Evolutionary conservation across 106 monocot genomes (phyloP).

Genomic region (Apostasia shenzhenica): DNA sequence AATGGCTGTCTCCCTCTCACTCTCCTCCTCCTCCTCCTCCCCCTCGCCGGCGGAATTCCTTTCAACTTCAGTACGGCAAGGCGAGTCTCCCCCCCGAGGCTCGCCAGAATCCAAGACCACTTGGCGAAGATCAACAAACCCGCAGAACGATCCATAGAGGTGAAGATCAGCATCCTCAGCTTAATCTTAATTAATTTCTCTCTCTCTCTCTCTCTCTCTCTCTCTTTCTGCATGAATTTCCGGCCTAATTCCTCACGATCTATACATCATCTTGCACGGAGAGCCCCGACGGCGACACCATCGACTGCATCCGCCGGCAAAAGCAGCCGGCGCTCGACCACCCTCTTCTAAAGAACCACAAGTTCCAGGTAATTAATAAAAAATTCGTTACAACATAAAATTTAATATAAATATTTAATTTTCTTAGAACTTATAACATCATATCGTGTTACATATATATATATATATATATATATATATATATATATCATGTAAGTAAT

Average conservation of each 20-base stretch:
- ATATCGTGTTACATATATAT: too few species aligned
- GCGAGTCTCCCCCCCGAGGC: conserved; percentile 22
- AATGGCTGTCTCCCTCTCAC: conserved; percentile 10
- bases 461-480: too few species aligned
- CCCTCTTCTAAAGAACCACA: conserved; percentile 72
- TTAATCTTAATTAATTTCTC: neutral
- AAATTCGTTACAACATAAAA: neutral
- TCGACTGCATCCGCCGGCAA: conserved; percentile 72
- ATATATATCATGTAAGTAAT: too few species aligned
- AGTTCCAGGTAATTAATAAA: conserved; percentile 46
- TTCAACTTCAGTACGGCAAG: neutral
- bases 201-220: neutral
- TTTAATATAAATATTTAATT: neutral
- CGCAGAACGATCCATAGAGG: conserved; percentile 47
- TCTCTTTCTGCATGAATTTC: neutral
- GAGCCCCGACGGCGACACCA: conserved; percentile 87
- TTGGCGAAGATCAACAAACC: conserved; percentile 78
- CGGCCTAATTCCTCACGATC: too few species aligned
- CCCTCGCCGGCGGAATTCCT: conserved; percentile 8
- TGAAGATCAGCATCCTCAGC: neutral
- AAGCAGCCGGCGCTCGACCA: conserved; percentile 81
- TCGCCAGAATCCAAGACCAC: conserved; percentile 55
- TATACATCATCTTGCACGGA: conserved; percentile 2
- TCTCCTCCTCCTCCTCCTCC: conserved; percentile 10
- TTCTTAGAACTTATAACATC: too few species aligned